Conservation (phyloP, 805 yeast genomes). For the Candida ortonii region DNA sequence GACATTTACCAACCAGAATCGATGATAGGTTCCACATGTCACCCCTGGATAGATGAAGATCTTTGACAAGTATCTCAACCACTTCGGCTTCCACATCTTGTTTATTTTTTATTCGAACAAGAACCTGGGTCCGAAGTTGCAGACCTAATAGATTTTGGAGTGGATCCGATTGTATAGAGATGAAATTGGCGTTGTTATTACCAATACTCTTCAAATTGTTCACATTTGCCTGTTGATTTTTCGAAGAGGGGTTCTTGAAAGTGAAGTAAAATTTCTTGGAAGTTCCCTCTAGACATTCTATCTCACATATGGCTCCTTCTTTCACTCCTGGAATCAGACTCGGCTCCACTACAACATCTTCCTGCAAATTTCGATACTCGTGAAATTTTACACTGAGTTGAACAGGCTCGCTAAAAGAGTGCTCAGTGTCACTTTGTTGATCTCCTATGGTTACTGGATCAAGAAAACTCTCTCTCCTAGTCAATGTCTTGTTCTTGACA, state of each 20-base stretch:
- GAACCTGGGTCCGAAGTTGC: slow-evolving; percentile 64
- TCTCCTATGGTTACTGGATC: too few relatives aligned
- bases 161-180: slow-evolving; percentile 61
- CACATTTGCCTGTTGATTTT: slow-evolving; percentile 8
- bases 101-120: slow-evolving; percentile 46
- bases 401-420: slow-evolving; percentile 37
- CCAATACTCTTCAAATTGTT: slow-evolving; percentile 20
- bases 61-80: slow-evolving; percentile 77
- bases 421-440: too few relatives aligned
- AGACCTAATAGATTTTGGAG: slow-evolving; percentile 60
- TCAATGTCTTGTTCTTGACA: too few relatives aligned
- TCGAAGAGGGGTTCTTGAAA: slow-evolving; percentile 30
- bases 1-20: slow-evolving; percentile 56
- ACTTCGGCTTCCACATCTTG: slow-evolving; percentile 69
- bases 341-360: slow-evolving; percentile 63
- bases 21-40: slow-evolving; percentile 88
- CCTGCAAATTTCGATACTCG: slow-evolving; percentile 56
- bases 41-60: slow-evolving; percentile 78
- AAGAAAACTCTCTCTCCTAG: too few relatives aligned
- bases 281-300: slow-evolving; percentile 43
- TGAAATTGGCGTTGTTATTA: slow-evolving; percentile 30
- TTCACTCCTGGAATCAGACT: slow-evolving; percentile 56
- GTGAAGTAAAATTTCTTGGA: slow-evolving; percentile 42
- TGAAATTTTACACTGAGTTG: slow-evolving; percentile 57
- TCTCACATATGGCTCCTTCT: slow-evolving; percentile 76